phyloP scores from a whole-genome alignment of 192 early-diverging fungal genomes.

The Linnemannia exigua region DNA sequence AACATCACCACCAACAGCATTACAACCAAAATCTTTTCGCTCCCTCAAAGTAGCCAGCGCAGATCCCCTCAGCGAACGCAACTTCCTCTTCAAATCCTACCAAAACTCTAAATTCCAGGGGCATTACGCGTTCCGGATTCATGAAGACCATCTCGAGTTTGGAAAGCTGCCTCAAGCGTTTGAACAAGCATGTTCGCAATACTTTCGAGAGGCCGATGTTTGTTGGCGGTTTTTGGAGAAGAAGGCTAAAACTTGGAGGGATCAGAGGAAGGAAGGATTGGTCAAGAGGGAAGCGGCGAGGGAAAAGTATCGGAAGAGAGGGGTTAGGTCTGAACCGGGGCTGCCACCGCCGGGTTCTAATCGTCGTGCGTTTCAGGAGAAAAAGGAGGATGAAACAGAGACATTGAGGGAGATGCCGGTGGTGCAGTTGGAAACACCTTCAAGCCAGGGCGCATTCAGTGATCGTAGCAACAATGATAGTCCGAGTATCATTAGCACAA shows the following conservation, averaged over 20 bases:
- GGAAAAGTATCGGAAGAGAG: background rate
- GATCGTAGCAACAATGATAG: background rate
- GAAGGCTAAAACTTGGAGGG: conserved; percentile 31
- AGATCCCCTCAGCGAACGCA: conserved; percentile 9
- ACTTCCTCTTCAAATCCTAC: conserved; percentile 45
- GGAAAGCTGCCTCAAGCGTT: conserved; percentile 18
- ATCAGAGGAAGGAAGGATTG: conserved; percentile 10
- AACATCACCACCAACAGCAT: background rate
- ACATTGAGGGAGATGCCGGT: background rate
- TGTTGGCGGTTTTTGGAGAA: conserved; percentile 23
- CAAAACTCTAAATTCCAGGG: conserved; percentile 44
- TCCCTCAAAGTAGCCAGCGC: background rate
- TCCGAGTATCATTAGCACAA: background rate
- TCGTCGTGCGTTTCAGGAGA: background rate
- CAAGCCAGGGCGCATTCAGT: background rate
- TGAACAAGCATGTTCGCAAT: conserved; percentile 39
- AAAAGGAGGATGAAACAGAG: background rate
- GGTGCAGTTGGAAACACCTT: background rate
- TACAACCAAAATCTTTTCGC: background rate
- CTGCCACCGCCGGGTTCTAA: background rate
- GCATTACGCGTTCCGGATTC: conserved; percentile 31
- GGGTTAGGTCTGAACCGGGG: background rate
- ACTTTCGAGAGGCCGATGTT: conserved; percentile 49
- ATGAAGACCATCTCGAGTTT: conserved; percentile 23
- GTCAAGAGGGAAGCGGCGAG: conserved; percentile 14